Evolutionary conservation across 257 asterid genomes (phyloP).

Genomic region (Gardenia jasminoides): DNA sequence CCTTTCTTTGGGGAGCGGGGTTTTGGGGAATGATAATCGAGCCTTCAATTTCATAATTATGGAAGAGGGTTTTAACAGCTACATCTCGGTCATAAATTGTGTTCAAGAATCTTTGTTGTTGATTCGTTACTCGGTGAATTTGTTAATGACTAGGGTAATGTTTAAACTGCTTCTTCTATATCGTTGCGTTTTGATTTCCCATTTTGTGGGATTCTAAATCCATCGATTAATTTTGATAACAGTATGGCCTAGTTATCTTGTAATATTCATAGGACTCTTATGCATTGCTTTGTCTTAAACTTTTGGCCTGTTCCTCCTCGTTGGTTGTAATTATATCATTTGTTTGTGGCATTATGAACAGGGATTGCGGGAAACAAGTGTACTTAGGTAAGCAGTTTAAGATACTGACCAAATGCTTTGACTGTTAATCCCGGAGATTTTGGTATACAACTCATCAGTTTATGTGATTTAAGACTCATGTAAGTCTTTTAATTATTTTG

Average conservation of each 20-base stretch:
- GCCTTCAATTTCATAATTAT: background rate
- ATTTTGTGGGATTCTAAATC: background rate
- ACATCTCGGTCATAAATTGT: background rate
- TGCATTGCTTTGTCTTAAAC: background rate
- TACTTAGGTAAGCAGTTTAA: slow-evolving; percentile 55
- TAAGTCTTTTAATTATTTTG: background rate
- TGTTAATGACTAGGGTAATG: background rate
- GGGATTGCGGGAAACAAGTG: slow-evolving; percentile 98
- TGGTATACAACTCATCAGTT: background rate
- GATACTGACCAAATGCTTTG: slow-evolving; percentile 5
- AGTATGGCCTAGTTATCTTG: background rate
- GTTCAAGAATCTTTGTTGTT: background rate
- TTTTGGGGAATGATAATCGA: too few species aligned
- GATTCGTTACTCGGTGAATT: background rate
- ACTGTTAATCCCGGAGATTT: background rate
- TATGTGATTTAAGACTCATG: background rate
- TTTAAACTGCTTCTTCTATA: background rate
- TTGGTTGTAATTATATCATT: slow-evolving; percentile 23
- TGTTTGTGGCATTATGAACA: slow-evolving; percentile 34
- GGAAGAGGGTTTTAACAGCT: background rate
- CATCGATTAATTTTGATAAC: background rate
- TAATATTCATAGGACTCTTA: background rate
- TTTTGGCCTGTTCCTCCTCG: background rate
- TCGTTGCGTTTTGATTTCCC: background rate
- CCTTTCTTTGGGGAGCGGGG: too few species aligned